phyloP scores from a whole-genome alignment of 2,329 filamentous ascomycete genomes.

The Trichoderma arundinaceum region DNA sequence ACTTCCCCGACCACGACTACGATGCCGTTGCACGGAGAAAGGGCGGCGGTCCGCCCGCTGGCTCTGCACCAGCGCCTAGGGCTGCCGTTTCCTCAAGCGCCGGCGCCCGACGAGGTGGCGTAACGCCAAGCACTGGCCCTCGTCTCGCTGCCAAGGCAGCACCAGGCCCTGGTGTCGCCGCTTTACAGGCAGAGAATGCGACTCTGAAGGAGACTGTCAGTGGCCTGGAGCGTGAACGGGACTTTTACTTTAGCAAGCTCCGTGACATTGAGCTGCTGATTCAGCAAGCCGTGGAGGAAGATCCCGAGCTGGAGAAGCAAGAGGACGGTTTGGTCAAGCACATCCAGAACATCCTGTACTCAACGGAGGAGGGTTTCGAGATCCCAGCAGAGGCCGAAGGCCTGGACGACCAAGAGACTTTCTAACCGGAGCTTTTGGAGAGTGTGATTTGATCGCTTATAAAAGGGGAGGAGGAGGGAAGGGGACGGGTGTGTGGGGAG shows the following conservation, averaged over 20 bases:
- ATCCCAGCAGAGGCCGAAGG: conserved; percentile 80
- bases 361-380: conserved; percentile 91
- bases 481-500: neutral
- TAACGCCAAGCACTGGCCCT: conserved; percentile 63
- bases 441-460: conserved; percentile 8
- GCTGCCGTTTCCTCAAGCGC: conserved; percentile 54
- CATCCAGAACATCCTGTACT: conserved; percentile 96
- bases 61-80: conserved; percentile 54
- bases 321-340: conserved; percentile 91
- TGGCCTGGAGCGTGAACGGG: conserved; percentile 91
- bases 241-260: conserved; percentile 99
- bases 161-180: conserved; percentile 66
- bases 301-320: conserved; percentile 92
- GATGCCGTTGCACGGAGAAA: conserved; percentile 87
- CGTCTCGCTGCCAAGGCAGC: conserved; percentile 51
- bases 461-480: neutral
- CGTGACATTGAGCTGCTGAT: conserved; percentile 94
- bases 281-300: conserved; percentile 89
- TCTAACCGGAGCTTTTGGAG: conserved; percentile 51
- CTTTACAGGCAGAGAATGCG: conserved; percentile 81
- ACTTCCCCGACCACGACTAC: conserved; percentile 97
- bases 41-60: conserved; percentile 66
- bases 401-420: conserved; percentile 80
- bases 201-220: conserved; percentile 94
- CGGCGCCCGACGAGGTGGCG: conserved; percentile 61